A percentile compares a stretch with the other conserved stretches of the same genome.
Evolutionary conservation across 805 yeast species (phyloP).

Genomic region (Trichomonascus vanleenenianus): DNA sequence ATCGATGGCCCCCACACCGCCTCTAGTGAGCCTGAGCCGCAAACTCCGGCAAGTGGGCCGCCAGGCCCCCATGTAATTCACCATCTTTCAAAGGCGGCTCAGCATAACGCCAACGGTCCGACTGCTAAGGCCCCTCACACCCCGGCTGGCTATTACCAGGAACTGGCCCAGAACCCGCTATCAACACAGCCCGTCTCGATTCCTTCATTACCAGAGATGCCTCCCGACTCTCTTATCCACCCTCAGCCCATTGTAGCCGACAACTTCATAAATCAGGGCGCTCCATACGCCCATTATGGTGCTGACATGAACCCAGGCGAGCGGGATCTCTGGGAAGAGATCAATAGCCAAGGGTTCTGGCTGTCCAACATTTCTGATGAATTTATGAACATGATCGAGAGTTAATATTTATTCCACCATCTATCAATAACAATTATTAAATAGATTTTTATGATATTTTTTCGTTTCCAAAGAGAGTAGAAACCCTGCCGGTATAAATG

Average conservation of each 20-base stretch:
- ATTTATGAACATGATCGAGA: conserved; percentile 7
- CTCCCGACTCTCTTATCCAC: background rate
- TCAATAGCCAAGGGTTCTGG: conserved; percentile 14
- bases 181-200: background rate
- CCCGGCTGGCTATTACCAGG: no score
- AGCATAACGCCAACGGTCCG: no score
- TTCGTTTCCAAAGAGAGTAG: no score
- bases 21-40: no score
- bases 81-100: no score
- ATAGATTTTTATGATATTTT: no score
- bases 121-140: no score
- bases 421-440: no score
- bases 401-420: no score
- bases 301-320: conserved; percentile 2
- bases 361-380: conserved; percentile 16
- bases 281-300: background rate
- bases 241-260: background rate
- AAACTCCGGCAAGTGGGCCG: no score
- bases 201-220: background rate
- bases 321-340: conserved; percentile 15
- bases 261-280: background rate
- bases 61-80: background rate
- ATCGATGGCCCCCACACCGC: conserved; percentile 5
- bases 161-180: no score
- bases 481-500: no score